Conservation (phyloP, 371 early-diverging fungal genomes). For the Mortierella sp. region DNA sequence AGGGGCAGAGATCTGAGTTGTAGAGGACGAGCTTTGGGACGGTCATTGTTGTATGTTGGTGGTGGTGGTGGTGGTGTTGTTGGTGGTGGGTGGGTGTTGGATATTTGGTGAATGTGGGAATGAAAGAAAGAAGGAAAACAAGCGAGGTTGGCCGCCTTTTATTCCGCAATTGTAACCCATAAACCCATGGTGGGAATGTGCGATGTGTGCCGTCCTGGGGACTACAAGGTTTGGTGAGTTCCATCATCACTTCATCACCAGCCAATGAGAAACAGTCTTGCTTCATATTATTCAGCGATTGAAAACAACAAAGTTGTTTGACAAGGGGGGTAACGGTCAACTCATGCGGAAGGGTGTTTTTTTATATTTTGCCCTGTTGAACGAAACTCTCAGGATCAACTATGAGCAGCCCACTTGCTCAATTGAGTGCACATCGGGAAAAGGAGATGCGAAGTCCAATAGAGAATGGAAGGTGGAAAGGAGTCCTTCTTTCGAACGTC, state of each 20-base stretch:
- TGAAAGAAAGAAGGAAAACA: background rate
- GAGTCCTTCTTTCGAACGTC: background rate
- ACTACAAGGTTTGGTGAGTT: background rate
- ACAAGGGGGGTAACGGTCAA: too few relatives aligned
- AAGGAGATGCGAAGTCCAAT: too few relatives aligned
- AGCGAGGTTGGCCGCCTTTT: background rate
- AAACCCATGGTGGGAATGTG: background rate
- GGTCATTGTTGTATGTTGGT: slow-evolving; percentile 26
- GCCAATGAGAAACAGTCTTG: background rate
- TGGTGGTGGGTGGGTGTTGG: background rate
- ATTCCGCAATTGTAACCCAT: background rate
- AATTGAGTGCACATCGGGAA: too few relatives aligned
- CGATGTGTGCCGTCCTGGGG: background rate
- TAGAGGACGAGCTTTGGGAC: slow-evolving; percentile 43
- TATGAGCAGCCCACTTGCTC: too few relatives aligned
- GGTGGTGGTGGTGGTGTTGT: background rate
- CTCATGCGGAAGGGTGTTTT: too few relatives aligned
- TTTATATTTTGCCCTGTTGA: too few relatives aligned
- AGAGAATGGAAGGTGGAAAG: too few relatives aligned
- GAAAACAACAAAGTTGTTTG: background rate
- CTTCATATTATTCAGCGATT: background rate
- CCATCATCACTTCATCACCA: slow-evolving; percentile 5
- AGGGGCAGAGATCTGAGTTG: slow-evolving; percentile 43
- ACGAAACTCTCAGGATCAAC: too few relatives aligned
- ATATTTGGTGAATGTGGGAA: background rate